These are phyloP conservation scores for Miscanthus lutarioriparius DNA, from an alignment of 176 grass and related monocot species.

Conservation along the genomic window DNA sequence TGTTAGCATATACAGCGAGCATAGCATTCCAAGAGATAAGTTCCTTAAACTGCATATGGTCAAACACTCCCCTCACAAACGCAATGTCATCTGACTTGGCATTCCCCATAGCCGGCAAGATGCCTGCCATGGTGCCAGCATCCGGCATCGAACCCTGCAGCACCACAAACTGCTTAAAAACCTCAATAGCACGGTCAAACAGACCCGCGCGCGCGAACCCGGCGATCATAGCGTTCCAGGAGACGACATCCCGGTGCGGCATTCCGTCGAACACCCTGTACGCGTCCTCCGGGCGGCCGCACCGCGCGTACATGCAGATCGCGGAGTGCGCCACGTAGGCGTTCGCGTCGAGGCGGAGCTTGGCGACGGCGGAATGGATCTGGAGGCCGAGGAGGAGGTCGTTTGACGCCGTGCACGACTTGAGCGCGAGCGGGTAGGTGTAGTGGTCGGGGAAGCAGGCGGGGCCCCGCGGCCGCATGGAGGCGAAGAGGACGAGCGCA, in stretches of 20 bases:
- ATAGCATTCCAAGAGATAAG: conserved; percentile 82
- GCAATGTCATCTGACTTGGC: conserved; percentile 31
- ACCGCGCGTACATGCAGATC: conserved; percentile 64
- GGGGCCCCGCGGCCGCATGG: conserved; percentile 37
- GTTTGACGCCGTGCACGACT: conserved; percentile 49
- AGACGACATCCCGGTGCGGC: conserved; percentile 59
- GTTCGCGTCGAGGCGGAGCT: conserved; percentile 52
- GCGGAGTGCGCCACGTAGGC: conserved; percentile 58
- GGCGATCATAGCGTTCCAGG: conserved; percentile 82
- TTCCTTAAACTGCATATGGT: conserved; percentile 51
- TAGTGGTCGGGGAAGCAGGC: conserved; percentile 60
- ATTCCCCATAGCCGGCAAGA: conserved; percentile 56
- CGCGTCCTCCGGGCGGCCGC: conserved; percentile 42
- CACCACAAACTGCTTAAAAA: conserved; percentile 50
- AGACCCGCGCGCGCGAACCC: conserved; percentile 42
- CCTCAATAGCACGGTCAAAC: conserved; percentile 32
- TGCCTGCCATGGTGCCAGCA: conserved; percentile 67
- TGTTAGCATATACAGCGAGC: conserved; percentile 71
- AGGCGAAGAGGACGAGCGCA: conserved; percentile 54
- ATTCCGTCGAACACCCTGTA: conserved; percentile 64
- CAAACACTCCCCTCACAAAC: conserved; percentile 47
- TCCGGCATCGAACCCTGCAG: conserved; percentile 46
- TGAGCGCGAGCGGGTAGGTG: conserved; percentile 78
- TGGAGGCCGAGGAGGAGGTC: conserved; percentile 53
- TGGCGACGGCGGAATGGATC: conserved; percentile 44